Base-by-base conservation (phyloP, 352 stramenopile genomes). In the Aphanomyces euteiches region DNA sequence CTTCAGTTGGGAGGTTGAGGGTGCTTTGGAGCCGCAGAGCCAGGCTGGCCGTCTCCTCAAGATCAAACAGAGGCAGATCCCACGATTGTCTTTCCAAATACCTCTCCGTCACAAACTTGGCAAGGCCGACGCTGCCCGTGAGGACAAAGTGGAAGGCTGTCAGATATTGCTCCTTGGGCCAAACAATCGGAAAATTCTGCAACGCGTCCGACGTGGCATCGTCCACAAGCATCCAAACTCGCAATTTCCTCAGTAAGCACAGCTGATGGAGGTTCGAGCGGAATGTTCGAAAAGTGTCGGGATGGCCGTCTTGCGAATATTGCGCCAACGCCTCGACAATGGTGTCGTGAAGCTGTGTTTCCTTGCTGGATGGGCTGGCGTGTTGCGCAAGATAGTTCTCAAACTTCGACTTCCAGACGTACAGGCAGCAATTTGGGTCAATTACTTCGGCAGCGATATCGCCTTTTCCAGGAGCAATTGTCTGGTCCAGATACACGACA, bases 371-470 rank as follows among this genome's bases (percentile, higher is more conserved):
- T n/a, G n/a, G n/a, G n/a, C n/a, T n/a, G n/a, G n/a, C n/a, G n/a
- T n/a, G n/a, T n/a, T n/a, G n/a, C n/a, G n/a, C 43, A 50, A 50
- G 43, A 50, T 3, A 50, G 43, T 50, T 50, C n/a, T 50, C 43
- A 50, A 50, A 2, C 10, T 1, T 2, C 10, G 43, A 2, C 2
- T 50, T 1, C 43, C 43, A 50, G 43, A 50, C 1, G 17, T 50
- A 2, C 1, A 50, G 43, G 43, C 43, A 50, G 17, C 43, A 50
- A n/a, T n/a, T 2, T 2, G 1, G 1, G 43, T 50, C 43, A 2
- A 50, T 50, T 8, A 15, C 43, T 15, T 8, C 43, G 17, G 1
- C 43, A 50, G 10, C 43, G 0, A 50, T 1, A n/a, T n/a, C n/a
- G n/a, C 43, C 1, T 50, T 50, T 50, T n/a, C 10, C 10, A 50